These are phyloP conservation scores for Polygonum maritimum DNA, from an alignment of 148 eudicot species.

Conservation along the genomic window DNA sequence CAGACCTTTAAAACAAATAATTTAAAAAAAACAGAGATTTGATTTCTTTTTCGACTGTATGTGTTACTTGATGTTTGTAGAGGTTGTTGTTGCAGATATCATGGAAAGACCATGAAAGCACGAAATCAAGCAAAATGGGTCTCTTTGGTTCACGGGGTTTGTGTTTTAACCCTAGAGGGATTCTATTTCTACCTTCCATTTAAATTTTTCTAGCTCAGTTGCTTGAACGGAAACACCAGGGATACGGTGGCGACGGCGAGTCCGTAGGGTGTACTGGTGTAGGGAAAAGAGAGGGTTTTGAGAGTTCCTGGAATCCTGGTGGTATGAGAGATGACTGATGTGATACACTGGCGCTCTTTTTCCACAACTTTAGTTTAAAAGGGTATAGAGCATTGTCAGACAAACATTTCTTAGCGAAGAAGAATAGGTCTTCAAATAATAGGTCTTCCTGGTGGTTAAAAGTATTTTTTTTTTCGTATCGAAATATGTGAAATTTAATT, in stretches of 20 bases:
- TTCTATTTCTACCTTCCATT: too few species aligned
- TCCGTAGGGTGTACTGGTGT: not conserved
- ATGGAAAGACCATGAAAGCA: not conserved
- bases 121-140: not conserved
- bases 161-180: not conserved
- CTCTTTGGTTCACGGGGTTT: not conserved
- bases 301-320: too few species aligned
- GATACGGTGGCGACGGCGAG: too few species aligned
- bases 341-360: too few species aligned
- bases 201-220: not conserved
- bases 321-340: too few species aligned
- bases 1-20: not conserved
- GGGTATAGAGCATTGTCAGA: too few species aligned
- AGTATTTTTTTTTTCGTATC: too few species aligned
- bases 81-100: constrained; percentile 4
- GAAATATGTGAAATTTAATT: too few species aligned
- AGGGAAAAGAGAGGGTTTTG: not conserved
- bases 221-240: not conserved
- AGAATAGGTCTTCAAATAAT: too few species aligned
- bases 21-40: not conserved
- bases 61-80: not conserved
- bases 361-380: too few species aligned
- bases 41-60: not conserved
- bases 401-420: too few species aligned
- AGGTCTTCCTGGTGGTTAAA: too few species aligned